These are phyloP conservation scores for Platanthera zijinensis DNA, from an alignment of 106 monocot species.

Conservation along the genomic window DNA sequence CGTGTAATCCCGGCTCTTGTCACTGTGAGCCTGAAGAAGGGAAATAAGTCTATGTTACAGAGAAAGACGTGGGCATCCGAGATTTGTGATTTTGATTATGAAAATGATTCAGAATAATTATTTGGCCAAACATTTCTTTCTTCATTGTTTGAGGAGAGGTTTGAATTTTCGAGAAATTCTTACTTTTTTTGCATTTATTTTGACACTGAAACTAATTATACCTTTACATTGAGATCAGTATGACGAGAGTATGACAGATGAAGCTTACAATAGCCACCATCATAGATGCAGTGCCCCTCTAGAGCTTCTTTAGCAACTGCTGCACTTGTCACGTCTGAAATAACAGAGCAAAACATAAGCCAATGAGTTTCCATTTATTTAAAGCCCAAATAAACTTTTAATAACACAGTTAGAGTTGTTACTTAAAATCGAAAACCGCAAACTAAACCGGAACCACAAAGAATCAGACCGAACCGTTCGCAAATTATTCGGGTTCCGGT, in stretches of 20 bases:
- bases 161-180: neutral
- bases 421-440: too few species aligned
- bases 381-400: neutral
- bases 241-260: conserved; percentile 95
- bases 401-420: too few species aligned
- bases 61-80: neutral
- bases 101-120: neutral
- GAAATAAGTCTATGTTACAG: neutral
- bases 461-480: too few species aligned
- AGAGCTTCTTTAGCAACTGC: conserved; percentile 70
- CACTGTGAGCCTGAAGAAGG: conserved; percentile 60
- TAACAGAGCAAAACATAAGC: neutral
- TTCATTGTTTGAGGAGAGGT: neutral
- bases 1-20: conserved; percentile 88
- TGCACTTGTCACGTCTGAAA: conserved; percentile 56
- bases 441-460: too few species aligned
- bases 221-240: conserved; percentile 97
- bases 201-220: conserved; percentile 26
- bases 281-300: conserved; percentile 89
- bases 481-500: too few species aligned
- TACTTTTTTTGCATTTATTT: conserved; percentile 7
- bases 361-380: neutral
- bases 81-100: neutral
- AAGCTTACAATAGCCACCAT: conserved; percentile 94
- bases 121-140: neutral